Percentiles rank a stretch among this genome's conserved stretches.
phyloP scores from a whole-genome alignment of 257 asterid species.

The Orobanche coerulescens region DNA sequence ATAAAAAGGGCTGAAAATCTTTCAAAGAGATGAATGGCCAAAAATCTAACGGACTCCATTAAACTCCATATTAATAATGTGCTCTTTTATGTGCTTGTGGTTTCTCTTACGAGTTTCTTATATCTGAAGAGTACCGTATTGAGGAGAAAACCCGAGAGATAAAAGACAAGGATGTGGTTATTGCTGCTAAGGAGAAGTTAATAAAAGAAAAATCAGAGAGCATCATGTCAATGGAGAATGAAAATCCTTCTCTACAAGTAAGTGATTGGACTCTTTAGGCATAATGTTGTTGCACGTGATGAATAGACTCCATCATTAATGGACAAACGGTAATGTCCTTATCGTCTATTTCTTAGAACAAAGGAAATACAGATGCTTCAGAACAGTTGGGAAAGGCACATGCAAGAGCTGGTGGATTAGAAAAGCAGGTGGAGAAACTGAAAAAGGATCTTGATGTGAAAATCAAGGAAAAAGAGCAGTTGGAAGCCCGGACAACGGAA shows the following conservation, averaged over 20 bases:
- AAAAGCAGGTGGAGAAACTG: slow-evolving; percentile 46
- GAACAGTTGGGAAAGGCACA: slow-evolving; percentile 49
- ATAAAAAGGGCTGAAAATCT: no score
- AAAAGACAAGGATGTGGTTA: slow-evolving; percentile 44
- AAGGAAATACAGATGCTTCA: slow-evolving; percentile 36
- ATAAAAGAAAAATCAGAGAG: slow-evolving; percentile 46
- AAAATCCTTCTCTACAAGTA: slow-evolving; percentile 54
- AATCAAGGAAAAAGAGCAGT: slow-evolving; percentile 40
- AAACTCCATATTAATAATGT: neutral
- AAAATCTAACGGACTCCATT: no score
- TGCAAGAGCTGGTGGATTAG: slow-evolving; percentile 51
- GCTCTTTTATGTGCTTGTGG: neutral
- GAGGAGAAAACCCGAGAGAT: slow-evolving; percentile 53
- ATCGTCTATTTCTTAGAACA: slow-evolving; percentile 31
- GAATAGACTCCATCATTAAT: neutral
- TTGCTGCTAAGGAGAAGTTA: slow-evolving; percentile 50
- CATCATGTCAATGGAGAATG: slow-evolving; percentile 48
- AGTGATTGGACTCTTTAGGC: slow-evolving; percentile 19
- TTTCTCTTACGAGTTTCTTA: slow-evolving; percentile 1
- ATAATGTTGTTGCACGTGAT: neutral
- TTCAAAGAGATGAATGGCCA: no score
- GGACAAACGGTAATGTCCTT: no score
- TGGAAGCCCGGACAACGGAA: slow-evolving; percentile 39
- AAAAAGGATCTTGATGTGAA: slow-evolving; percentile 35
- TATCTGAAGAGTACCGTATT: slow-evolving; percentile 38